A percentile compares a stretch with the other conserved stretches of the same genome.
Conservation (phyloP, 2,329 filamentous ascomycete species). For the Aschersonia sp. region DNA sequence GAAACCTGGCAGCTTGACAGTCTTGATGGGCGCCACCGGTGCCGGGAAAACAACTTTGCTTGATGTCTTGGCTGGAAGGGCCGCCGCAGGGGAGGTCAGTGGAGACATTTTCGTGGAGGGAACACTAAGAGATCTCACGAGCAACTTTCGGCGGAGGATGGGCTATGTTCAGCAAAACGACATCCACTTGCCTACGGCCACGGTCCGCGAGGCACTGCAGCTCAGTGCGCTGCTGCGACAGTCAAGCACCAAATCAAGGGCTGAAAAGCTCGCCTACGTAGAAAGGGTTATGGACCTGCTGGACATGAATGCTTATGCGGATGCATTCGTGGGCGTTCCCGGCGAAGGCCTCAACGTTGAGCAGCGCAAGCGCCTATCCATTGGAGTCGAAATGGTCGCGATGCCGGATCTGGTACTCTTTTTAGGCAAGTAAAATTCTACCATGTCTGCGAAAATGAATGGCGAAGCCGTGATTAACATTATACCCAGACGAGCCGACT, state of each 20-base stretch:
- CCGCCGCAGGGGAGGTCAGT: constrained; percentile 61
- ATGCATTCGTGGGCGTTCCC: constrained; percentile 30
- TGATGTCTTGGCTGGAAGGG: constrained; percentile 67
- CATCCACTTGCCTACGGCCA: constrained; percentile 57
- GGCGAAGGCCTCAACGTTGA: constrained; percentile 40
- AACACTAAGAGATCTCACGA: constrained; percentile 48
- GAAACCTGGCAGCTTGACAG: constrained; percentile 63
- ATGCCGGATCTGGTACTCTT: constrained; percentile 47
- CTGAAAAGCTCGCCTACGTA: constrained; percentile 64
- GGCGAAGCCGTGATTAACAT: background rate
- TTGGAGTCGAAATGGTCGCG: constrained; percentile 46
- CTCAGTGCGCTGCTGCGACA: constrained; percentile 66
- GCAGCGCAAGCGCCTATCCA: constrained; percentile 40
- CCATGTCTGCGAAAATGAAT: too few species aligned
- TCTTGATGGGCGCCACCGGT: constrained; percentile 68
- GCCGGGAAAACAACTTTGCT: constrained; percentile 78
- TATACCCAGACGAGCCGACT: constrained; percentile 39
- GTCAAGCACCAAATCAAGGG: constrained; percentile 42
- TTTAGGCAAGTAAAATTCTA: constrained; percentile 17
- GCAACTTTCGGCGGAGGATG: constrained; percentile 56
- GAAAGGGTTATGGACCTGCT: constrained; percentile 59
- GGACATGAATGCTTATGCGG: constrained; percentile 31
- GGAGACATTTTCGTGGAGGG: constrained; percentile 70
- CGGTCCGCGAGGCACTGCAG: constrained; percentile 60
- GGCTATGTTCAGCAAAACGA: constrained; percentile 76